A percentile compares a stretch with the other conserved stretches of the same genome.
phyloP scores from a whole-genome alignment of 257 asterid genomes.

The Plectranthus barbatus region DNA sequence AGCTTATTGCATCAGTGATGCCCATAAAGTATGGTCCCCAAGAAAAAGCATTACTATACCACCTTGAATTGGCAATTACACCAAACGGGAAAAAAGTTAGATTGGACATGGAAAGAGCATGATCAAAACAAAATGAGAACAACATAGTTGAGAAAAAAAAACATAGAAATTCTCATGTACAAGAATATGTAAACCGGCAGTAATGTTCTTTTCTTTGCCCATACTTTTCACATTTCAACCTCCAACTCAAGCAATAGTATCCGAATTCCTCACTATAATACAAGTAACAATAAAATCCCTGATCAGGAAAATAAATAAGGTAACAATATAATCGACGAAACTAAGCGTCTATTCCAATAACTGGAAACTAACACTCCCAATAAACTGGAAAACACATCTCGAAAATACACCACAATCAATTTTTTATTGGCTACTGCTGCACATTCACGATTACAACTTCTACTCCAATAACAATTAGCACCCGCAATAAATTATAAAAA shows the following conservation, averaged over 20 bases:
- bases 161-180: not conserved
- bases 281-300: not conserved
- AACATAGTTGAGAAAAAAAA: not conserved
- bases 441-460: not conserved
- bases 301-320: too few relatives aligned
- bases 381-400: not conserved
- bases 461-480: not conserved
- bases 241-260: not conserved
- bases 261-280: not conserved
- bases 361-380: too few relatives aligned
- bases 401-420: not conserved
- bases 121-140: not conserved
- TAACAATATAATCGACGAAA: too few relatives aligned
- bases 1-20: conserved; percentile 38
- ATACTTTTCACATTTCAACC: not conserved
- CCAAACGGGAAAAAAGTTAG: not conserved
- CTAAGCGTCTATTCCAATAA: too few relatives aligned
- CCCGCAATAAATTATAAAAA: not conserved
- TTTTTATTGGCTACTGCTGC: not conserved
- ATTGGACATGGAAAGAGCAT: too few relatives aligned
- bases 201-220: too few relatives aligned
- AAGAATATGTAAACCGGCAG: too few relatives aligned
- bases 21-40: conserved; percentile 45
- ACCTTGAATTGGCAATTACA: conserved; percentile 33
- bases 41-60: conserved; percentile 27